Conservation (phyloP, 495 filamentous ascomycete species). For the Penicillium ucsense region DNA sequence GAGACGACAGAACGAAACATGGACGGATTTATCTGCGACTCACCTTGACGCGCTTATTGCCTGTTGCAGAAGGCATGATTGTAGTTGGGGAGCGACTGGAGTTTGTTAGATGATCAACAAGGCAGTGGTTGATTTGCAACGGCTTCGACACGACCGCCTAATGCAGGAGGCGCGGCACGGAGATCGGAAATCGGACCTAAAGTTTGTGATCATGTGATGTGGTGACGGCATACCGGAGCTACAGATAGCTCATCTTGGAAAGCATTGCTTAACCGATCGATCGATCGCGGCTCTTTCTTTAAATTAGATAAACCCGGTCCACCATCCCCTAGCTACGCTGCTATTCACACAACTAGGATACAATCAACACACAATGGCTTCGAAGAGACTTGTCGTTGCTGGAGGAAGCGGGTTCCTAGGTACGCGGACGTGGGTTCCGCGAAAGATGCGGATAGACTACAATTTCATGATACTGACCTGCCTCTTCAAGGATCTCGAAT, state of each 20-base stretch:
- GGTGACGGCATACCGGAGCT: slow-evolving; percentile 15
- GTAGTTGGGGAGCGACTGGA: not conserved
- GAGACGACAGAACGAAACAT: not conserved
- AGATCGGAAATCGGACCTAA: not conserved
- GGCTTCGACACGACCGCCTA: too few relatives aligned
- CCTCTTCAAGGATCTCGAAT: slow-evolving; percentile 60
- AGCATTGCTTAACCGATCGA: not conserved
- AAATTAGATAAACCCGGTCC: too few relatives aligned
- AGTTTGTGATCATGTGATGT: slow-evolving; percentile 10
- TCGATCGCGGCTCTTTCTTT: not conserved
- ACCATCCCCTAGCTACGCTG: too few relatives aligned
- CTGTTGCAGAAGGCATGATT: slow-evolving; percentile 46
- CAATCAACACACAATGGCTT: slow-evolving; percentile 36
- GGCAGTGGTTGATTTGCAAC: not conserved
- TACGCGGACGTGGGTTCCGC: slow-evolving; percentile 14
- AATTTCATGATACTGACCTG: slow-evolving; percentile 1
- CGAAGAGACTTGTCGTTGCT: slow-evolving; percentile 75
- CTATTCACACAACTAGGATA: too few relatives aligned
- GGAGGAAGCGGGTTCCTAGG: slow-evolving; percentile 93
- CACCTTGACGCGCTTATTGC: slow-evolving; percentile 50
- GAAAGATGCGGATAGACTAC: not conserved
- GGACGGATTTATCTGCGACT: slow-evolving; percentile 7
- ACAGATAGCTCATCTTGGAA: slow-evolving; percentile 6
- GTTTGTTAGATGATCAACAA: not conserved
- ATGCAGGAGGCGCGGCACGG: slow-evolving; percentile 4